These are phyloP conservation scores for Cercophora samala DNA, from an alignment of 495 filamentous ascomycete species.

Conservation along the genomic window DNA sequence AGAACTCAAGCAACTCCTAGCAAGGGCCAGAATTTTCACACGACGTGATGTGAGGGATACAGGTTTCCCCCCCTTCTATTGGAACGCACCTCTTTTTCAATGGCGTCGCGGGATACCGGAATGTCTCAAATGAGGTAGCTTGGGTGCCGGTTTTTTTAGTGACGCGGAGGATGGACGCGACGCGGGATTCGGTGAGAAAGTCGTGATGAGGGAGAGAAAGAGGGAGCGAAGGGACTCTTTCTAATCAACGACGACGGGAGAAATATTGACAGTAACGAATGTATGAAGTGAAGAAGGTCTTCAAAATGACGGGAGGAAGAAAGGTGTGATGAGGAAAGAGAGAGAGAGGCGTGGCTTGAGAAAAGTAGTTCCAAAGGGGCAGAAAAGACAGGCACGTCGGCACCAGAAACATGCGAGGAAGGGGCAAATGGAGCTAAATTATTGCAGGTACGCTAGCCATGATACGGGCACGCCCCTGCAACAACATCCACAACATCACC, in stretches of 20 bases:
- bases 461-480: conserved; percentile 28
- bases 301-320: conserved; percentile 22
- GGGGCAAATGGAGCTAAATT: conserved; percentile 32
- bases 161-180: conserved; percentile 9
- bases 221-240: conserved; percentile 16
- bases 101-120: conserved; percentile 11
- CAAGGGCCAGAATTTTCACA: background rate
- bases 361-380: conserved; percentile 18
- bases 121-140: conserved; percentile 1
- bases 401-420: conserved; percentile 27
- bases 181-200: conserved; percentile 2
- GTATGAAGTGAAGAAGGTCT: conserved; percentile 30
- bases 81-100: conserved; percentile 20
- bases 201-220: conserved; percentile 2
- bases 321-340: conserved; percentile 26
- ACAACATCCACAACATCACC: background rate
- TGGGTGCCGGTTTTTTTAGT: background rate
- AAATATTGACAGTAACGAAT: conserved; percentile 36
- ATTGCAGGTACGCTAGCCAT: conserved; percentile 18
- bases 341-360: conserved; percentile 31
- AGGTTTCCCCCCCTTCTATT: background rate
- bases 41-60: background rate
- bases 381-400: conserved; percentile 18
- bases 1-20: background rate
- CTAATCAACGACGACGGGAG: conserved; percentile 8